Evolutionary conservation across 371 early-diverging fungal genomes (phyloP), one percentile per base, ranked within the genome.

Genomic region (Mucor indicus): DNA sequence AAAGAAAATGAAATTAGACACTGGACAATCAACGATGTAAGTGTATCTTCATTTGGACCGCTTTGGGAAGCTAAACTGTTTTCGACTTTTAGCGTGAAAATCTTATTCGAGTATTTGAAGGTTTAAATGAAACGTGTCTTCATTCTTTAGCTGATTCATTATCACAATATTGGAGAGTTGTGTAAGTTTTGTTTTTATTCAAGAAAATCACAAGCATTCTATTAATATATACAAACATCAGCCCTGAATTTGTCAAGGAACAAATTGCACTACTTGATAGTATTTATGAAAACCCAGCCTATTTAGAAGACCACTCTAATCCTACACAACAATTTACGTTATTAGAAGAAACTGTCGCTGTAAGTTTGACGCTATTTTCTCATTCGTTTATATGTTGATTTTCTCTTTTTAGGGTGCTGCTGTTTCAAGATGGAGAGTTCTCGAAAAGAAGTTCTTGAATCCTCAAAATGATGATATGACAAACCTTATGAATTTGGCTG

Each of bases 21-120:
- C 5, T 80, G 80, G 80, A 67, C 80, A 1, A 75, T 72, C 33
- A 71, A 69, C 43, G 80, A 80, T 57, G 80, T 77, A 69, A 51
- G 69, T 61, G 11, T n/a, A n/a, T n/a, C n/a, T n/a, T n/a, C n/a
- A n/a, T n/a, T n/a, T n/a, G n/a, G n/a, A n/a, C n/a, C n/a, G n/a
- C n/a, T n/a, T n/a, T n/a, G n/a, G 12, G 0, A 16, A 15, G 4
- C 1, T 16, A 1, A 8, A 29, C 12, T 29, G 12, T 29, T 29
- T 6, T 29, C 30, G 6, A 12, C 30, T 8, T 8, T 8, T 37
- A 75, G 76, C 58, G 72, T 16, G 76, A 72, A 44, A 62, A 58
- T 31, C 46, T 76, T 27, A 55, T 70, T 21, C 57, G 76, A 0
- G 64, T 68, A 0, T 72, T 68, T 60, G 76, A 72, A 44, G 70